These are phyloP conservation scores for Pseudopithomyces chartarum DNA, from an alignment of 2,329 filamentous ascomycete genomes.

Conservation along the genomic window DNA sequence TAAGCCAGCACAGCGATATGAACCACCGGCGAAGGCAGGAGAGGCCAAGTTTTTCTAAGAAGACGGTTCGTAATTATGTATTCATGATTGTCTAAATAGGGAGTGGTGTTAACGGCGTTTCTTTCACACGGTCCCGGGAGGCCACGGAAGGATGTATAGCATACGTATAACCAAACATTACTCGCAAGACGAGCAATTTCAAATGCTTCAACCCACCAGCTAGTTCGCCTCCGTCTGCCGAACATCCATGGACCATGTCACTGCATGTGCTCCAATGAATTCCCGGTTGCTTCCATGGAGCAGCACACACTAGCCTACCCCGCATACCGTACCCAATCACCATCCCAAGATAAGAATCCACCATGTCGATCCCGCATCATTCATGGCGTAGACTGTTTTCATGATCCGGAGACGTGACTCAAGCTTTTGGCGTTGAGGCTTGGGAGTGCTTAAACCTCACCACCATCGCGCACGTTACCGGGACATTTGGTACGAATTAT, in stretches of 20 bases:
- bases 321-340: not conserved
- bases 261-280: too few relatives aligned
- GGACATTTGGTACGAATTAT: not conserved
- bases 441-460: slow-evolving; percentile 5
- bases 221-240: too few relatives aligned
- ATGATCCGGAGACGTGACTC: not conserved
- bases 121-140: not conserved
- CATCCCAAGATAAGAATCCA: not conserved
- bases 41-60: slow-evolving; percentile 32
- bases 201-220: too few relatives aligned
- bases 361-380: not conserved
- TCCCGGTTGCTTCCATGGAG: not conserved
- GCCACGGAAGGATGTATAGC: too few relatives aligned
- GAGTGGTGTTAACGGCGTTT: not conserved
- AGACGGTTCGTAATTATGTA: not conserved
- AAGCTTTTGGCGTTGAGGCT: slow-evolving; percentile 8
- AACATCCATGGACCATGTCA: too few relatives aligned
- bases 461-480: not conserved
- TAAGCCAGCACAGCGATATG: slow-evolving; percentile 31
- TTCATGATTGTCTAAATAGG: not conserved
- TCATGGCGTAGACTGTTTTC: not conserved
- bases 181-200: too few relatives aligned
- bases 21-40: slow-evolving; percentile 29
- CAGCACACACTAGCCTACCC: not conserved
- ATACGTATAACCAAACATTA: too few relatives aligned